phyloP scores from a whole-genome alignment of 495 filamentous ascomycete genomes.

The Talaromyces liani region DNA sequence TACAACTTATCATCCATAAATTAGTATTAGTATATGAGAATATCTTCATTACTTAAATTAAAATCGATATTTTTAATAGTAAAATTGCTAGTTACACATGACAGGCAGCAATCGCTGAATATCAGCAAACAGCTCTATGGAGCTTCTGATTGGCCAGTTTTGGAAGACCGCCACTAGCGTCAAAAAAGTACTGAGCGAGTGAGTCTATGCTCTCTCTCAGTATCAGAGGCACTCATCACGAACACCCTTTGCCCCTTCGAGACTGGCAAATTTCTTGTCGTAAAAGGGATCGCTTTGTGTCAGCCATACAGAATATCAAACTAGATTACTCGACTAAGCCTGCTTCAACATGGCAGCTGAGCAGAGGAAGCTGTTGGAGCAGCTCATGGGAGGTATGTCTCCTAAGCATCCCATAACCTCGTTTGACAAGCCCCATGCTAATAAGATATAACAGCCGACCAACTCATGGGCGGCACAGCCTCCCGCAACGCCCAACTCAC shows the following conservation, averaged over 20 bases:
- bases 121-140: background rate
- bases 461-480: conserved; percentile 71
- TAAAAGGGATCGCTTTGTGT: background rate
- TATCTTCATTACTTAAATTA: background rate
- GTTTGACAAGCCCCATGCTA: too few relatives aligned
- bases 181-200: background rate
- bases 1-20: background rate
- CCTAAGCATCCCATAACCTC: too few relatives aligned
- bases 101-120: background rate
- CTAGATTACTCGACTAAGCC: background rate
- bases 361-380: conserved; percentile 90
- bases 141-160: background rate
- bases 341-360: conserved; percentile 70
- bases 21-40: background rate
- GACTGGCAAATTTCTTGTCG: background rate
- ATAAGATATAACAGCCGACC: conserved; percentile 45
- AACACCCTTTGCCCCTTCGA: too few relatives aligned
- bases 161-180: conserved; percentile 25
- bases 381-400: conserved; percentile 56
- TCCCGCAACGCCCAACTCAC: conserved; percentile 71
- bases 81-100: background rate
- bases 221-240: background rate
- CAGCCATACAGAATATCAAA: background rate
- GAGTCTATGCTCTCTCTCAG: background rate
- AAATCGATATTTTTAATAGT: background rate